Percentiles rank a stretch among this genome's conserved stretches.
These are phyloP conservation scores for Geotrichum cucujoidarum DNA, from an alignment of 1,139 yeast species.

Conservation along the genomic window DNA sequence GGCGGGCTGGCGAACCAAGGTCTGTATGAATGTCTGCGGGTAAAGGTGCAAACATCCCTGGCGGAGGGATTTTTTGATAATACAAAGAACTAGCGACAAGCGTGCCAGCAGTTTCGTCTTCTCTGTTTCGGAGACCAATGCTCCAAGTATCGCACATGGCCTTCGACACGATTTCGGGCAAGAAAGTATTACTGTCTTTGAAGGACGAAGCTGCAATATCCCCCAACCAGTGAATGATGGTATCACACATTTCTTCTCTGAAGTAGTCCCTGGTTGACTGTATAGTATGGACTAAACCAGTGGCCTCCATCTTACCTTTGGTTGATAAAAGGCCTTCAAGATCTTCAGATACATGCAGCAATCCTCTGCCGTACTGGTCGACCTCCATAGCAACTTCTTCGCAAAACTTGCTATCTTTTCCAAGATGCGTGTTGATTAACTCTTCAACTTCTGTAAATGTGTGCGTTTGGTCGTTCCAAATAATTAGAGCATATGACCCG, in stretches of 20 bases:
- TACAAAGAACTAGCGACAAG: conserved; percentile 26
- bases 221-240: conserved; percentile 58
- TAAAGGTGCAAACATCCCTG: conserved; percentile 7
- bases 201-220: conserved; percentile 56
- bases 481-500: conserved; percentile 50
- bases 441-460: conserved; percentile 71
- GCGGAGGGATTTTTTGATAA: conserved; percentile 28
- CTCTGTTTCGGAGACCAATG: conserved; percentile 24
- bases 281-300: conserved; percentile 65
- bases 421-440: conserved; percentile 58
- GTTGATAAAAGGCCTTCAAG: conserved; percentile 48
- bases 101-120: not conserved
- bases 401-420: conserved; percentile 60
- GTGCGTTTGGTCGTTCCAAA: conserved; percentile 76
- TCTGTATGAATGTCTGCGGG: too few relatives aligned
- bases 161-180: conserved; percentile 51
- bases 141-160: conserved; percentile 55
- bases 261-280: conserved; percentile 63
- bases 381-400: conserved; percentile 64
- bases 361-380: conserved; percentile 63
- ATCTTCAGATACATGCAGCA: conserved; percentile 54
- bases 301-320: conserved; percentile 50
- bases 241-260: conserved; percentile 76
- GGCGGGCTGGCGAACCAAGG: not conserved
- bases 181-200: conserved; percentile 45